A percentile compares a stretch with the other conserved stretches of the same genome.
Conservation (phyloP, 805 yeast genomes). For the Suhomyces vadensis region DNA sequence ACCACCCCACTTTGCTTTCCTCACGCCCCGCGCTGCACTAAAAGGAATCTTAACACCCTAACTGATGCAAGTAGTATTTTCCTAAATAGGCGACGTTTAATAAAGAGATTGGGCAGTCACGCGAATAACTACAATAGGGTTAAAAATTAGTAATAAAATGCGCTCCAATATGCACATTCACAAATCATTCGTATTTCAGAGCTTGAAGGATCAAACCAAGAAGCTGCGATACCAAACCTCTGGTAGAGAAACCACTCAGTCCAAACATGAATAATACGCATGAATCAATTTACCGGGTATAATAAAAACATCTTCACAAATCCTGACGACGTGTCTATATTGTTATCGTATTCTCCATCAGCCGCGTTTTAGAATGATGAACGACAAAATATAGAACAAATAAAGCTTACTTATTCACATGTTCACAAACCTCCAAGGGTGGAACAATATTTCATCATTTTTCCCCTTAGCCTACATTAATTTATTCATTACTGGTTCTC, state of each 20-base stretch:
- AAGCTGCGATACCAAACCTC: neutral
- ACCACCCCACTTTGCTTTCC: neutral
- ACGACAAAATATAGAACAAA: too few species aligned
- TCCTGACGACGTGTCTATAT: too few species aligned
- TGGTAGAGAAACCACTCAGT: neutral
- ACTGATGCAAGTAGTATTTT: neutral
- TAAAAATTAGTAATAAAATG: neutral
- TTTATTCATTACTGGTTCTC: neutral
- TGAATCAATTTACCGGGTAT: neutral
- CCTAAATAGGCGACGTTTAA: neutral
- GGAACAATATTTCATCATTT: neutral
- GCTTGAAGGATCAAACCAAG: neutral
- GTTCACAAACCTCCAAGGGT: too few species aligned
- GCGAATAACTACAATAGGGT: neutral
- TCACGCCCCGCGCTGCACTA: neutral
- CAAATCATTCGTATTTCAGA: neutral
- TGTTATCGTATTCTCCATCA: too few species aligned
- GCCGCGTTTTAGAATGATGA: too few species aligned
- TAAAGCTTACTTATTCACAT: too few species aligned
- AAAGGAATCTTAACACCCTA: constrained; percentile 1
- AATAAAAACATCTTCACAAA: too few species aligned
- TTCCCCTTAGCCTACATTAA: neutral
- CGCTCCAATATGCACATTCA: neutral
- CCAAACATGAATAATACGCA: neutral
- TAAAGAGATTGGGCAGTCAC: neutral